Base-by-base conservation (phyloP, 202 grass and related monocot genomes). In the Brachypodium distachyon region DNA sequence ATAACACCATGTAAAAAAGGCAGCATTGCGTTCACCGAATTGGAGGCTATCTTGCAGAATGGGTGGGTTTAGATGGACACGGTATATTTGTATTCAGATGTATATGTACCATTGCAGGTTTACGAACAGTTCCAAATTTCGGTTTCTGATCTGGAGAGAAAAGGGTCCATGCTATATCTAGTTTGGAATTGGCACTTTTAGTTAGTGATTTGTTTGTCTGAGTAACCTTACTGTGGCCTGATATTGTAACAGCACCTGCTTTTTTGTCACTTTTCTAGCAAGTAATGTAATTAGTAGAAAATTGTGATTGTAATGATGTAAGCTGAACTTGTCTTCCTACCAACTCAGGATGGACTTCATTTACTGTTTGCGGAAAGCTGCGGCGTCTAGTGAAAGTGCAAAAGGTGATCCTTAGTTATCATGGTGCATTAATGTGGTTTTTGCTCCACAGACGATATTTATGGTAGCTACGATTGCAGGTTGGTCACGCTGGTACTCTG, bases 351-450 rank as follows among this genome's bases (percentile, higher is more conserved):
- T 98, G 95, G 95, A 98, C 95, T 68, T 98, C 95, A 18, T 98
- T 98, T 90, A 94, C 91, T 86, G 95, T 98, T 49, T 98, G 95
- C 78, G 95, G 95, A 28, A 98, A 98, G 82, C 72, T 98, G 70
- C 76, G 95, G 34, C 84, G 95, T 12, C 81, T 98, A 50, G 91
- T 98, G 11, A 98, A 90, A 90, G 89, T 98, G 42, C 80, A 98
- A 78, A 98, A 98, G 95, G 91, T 97, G 32, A 56, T 46, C 44
- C 19, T 33, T 12, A 13, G 4, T 27, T 67, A 55, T 33, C 22
- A 18, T 64, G 17, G 13, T 74, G 61, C 50, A 9, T 38, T n/a
- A 43, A 63, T 70, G n/a, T 66, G 8, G 17, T 72, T 27, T 43
- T 79, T 40, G 5, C 10, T 74, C 29, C 14, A 10, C 32, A 11